Conservation (phyloP, 306 rosid genomes). For the Carpinus viminea region DNA sequence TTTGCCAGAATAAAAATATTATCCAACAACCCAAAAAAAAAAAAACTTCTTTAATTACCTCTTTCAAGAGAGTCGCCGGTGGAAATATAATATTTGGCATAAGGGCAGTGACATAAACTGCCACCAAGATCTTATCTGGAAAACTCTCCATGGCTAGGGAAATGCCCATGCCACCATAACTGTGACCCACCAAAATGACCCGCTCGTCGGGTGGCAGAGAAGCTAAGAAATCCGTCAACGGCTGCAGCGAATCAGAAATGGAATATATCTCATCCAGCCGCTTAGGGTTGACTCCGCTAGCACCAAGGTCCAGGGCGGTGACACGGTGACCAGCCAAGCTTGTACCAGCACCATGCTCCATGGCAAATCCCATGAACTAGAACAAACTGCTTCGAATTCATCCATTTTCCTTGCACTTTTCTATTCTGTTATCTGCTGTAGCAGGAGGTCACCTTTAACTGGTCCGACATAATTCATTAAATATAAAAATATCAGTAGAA, state of each 20-base stretch:
- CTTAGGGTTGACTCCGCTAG: slow-evolving; percentile 44
- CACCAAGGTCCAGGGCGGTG: slow-evolving; percentile 47
- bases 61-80: slow-evolving; percentile 25
- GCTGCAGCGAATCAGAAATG: slow-evolving; percentile 37
- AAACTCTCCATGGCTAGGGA: slow-evolving; percentile 53
- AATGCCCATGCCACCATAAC: slow-evolving; percentile 40
- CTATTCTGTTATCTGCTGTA: too few relatives aligned
- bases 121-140: slow-evolving; percentile 32
- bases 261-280: slow-evolving; percentile 35
- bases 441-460: too few relatives aligned
- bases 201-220: slow-evolving; percentile 28
- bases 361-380: slow-evolving; percentile 50
- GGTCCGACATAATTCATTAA: too few relatives aligned
- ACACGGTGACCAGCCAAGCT: slow-evolving; percentile 43
- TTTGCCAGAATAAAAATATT: too few relatives aligned
- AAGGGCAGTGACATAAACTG: slow-evolving; percentile 44
- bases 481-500: too few relatives aligned
- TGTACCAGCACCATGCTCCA: slow-evolving; percentile 69
- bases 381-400: slow-evolving; percentile 35
- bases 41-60: too few relatives aligned
- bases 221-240: slow-evolving; percentile 42
- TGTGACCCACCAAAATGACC: slow-evolving; percentile 53
- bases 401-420: background rate
- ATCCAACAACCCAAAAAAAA: too few relatives aligned
- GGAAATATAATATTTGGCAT: slow-evolving; percentile 24